phyloP scores from a whole-genome alignment of 1,139 yeast genomes.

The Candida labiduridarum region DNA sequence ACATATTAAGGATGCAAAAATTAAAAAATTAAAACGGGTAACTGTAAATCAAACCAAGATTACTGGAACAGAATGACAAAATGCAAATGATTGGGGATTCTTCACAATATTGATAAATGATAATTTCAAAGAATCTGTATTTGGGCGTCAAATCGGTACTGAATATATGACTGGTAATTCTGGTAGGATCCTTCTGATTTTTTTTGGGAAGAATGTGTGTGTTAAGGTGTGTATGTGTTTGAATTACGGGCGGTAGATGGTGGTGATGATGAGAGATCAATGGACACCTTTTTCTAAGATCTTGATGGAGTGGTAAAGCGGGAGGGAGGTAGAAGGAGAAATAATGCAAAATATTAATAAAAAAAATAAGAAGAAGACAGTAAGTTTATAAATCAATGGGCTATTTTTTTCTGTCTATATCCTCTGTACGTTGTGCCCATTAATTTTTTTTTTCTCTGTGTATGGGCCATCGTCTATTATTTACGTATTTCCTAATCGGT shows the following conservation, averaged over 20 bases:
- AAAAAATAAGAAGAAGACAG: background rate
- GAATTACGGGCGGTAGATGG: background rate
- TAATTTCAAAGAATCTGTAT: background rate
- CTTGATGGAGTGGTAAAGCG: background rate
- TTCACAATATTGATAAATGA: background rate
- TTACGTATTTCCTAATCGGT: slow-evolving; percentile 14
- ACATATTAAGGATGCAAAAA: slow-evolving; percentile 23
- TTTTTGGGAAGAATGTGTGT: background rate
- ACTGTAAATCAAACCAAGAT: background rate
- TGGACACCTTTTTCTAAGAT: background rate
- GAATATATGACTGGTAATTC: background rate
- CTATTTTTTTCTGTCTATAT: background rate
- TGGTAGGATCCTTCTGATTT: background rate
- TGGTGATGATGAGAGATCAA: background rate
- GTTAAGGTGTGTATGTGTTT: background rate
- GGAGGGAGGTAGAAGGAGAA: background rate
- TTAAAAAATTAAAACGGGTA: background rate
- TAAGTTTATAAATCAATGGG: background rate
- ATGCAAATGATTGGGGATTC: background rate
- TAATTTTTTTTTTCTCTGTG: background rate
- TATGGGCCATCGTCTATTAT: slow-evolving; percentile 8
- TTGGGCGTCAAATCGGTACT: background rate
- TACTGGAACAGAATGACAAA: background rate
- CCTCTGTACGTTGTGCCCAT: background rate
- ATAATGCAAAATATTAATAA: background rate